Conservation (phyloP, 345 rosid species). For the Nasturtium officinale region DNA sequence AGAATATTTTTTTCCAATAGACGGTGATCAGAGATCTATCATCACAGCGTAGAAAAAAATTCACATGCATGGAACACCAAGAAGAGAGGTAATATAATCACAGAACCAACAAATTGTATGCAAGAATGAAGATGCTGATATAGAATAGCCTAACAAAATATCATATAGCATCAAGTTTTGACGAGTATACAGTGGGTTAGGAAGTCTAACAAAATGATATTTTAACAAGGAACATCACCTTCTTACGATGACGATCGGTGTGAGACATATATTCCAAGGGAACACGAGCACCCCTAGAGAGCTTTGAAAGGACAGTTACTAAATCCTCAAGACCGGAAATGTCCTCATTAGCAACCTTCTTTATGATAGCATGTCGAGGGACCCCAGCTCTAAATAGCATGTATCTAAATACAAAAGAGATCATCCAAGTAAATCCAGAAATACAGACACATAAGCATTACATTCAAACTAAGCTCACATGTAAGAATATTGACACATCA, state of each 20-base stretch:
- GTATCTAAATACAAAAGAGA: conserved; percentile 57
- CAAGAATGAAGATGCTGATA: conserved; percentile 12
- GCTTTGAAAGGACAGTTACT: conserved; percentile 65
- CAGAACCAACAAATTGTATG: conserved; percentile 24
- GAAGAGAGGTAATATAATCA: conserved; percentile 12
- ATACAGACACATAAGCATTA: conserved; percentile 26
- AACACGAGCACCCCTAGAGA: conserved; percentile 78
- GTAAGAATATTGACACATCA: conserved; percentile 18
- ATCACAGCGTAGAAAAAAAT: not conserved
- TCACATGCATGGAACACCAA: conserved; percentile 1
- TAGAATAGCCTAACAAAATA: conserved; percentile 13
- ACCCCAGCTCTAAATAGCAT: conserved; percentile 96
- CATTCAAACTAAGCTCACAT: conserved; percentile 27
- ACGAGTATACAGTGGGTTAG: conserved; percentile 17
- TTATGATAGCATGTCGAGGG: conserved; percentile 92
- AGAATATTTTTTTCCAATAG: not conserved
- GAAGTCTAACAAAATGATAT: not conserved
- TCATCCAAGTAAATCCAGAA: conserved; percentile 23
- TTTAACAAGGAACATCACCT: conserved; percentile 52
- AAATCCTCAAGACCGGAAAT: conserved; percentile 71
- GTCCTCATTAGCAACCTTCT: conserved; percentile 84
- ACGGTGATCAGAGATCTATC: conserved; percentile 17
- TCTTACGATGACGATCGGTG: conserved; percentile 86
- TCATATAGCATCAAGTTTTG: conserved; percentile 24
- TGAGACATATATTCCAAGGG: conserved; percentile 88